Evolutionary conservation across 176 grass and related monocot genomes (phyloP), one percentile per base, ranked within the genome.

Genomic region (Tuctoria greenei): DNA sequence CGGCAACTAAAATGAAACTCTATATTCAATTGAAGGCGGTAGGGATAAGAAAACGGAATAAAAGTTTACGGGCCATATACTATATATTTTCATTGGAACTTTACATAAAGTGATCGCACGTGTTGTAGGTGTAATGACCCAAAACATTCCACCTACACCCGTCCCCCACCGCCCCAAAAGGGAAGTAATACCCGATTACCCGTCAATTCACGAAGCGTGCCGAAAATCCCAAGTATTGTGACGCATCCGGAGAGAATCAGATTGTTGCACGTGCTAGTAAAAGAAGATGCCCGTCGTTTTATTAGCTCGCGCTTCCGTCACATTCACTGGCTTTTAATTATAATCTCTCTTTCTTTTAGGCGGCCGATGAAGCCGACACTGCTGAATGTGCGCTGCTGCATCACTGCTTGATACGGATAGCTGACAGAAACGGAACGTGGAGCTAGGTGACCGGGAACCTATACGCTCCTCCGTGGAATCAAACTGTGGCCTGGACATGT

Each of bases 271-370:
- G 10, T 17, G 55, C 16, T 50, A 17, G 23, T n/a, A 31, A 31
- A 1, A 34, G 72, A 75, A 75, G 72, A 75, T 44, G 31, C 15
- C 34, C 72, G 57, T 56, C 8, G n/a, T 8, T n/a, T 52, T n/a
- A 31, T 3, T 6, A 52, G 17, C 50, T 31, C 7, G 31, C 2
- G 64, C n/a, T 20, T 67, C 14, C 28, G n/a, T 77, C 45, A 6
- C 43, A 52, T 5, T 60, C 16, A 46, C 42, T 10, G 31, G 31
- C 3, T n/a, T 40, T 37, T 72, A 3, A 31, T 65, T 56, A 17
- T 56, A 3, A 31, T 31, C 31, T 31, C 31, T 31, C 31, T 31
- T 31, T 3, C 2, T 31, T 31, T 31, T 31, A 31, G 31, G 31
- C 31, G 31, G 31, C 31, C 3, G 31, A 1, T 31, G 31, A 31